Evolutionary conservation across 2,329 filamentous ascomycete species (phyloP), one percentile per base, ranked within the genome.

Genomic region (Colletotrichum gloeosporioides): DNA sequence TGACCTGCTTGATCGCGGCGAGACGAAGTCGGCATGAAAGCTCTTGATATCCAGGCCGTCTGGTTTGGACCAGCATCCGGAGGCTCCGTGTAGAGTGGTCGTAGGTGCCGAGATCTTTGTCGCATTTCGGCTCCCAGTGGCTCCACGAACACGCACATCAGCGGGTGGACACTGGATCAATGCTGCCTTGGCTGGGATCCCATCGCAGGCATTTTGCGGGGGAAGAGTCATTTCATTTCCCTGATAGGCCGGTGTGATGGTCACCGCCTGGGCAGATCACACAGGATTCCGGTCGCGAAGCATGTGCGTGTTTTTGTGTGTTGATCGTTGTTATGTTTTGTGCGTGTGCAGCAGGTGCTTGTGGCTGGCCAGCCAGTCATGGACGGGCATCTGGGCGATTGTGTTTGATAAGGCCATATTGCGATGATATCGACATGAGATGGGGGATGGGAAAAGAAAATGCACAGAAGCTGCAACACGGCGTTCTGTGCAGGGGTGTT

Each of bases 131-230:
- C 44, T 63, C 31, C 32, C n/a, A 16, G 71, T 73, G 74, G 70
- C 70, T 76, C 74, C 64, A 76, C 49, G 70, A 76, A 62, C 70
- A 74, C 74, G 70, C 64, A 74, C 49, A 76, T 69, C 70, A 65
- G 70, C 57, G 49, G 57, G 74, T 74, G 74, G 74, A 34, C 74
- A 76, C 74, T 68, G 65, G 70, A 68, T 73, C 74, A 68, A 49
- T 64, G 55, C 59, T 59, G 64, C 57, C 64, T 74, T 73, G 74
- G 70, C 74, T 65, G 32, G 74, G 74, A 69, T 76, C 70, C 64
- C 74, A 76, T 76, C 64, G 44, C 59, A 29, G 69, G 64, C 57
- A 69, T 69, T 76, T 76, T 76, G 74, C 70, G 74, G 74, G 70
- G 74, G 70, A 76, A 73, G 70, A 73, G 74, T 76, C 70, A 73